Conservation (phyloP, 352 stramenopile species). For the Peronospora farinosa region DNA sequence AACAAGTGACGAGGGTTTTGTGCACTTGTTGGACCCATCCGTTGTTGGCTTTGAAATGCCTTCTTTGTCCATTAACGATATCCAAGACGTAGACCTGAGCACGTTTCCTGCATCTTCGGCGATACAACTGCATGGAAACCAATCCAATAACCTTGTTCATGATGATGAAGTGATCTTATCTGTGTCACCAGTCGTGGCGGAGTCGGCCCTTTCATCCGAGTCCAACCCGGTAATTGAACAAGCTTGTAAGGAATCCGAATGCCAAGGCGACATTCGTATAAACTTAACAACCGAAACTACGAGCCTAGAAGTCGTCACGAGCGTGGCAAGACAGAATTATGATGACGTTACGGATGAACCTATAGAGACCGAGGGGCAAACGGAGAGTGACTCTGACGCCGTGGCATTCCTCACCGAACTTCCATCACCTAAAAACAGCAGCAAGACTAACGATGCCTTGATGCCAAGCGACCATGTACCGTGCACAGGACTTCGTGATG, state of each 20-base stretch:
- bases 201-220: constrained; percentile 15
- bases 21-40: constrained; percentile 33
- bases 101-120: constrained; percentile 31
- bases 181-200: not conserved
- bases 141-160: constrained; percentile 2
- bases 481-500: constrained; percentile 55
- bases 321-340: constrained; percentile 1
- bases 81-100: constrained; percentile 52
- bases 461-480: constrained; percentile 39
- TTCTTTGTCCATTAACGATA: constrained; percentile 52
- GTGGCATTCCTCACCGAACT: constrained; percentile 30
- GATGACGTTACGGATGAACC: constrained; percentile 7
- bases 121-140: constrained; percentile 16
- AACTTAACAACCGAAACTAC: not conserved
- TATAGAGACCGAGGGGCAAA: constrained; percentile 14
- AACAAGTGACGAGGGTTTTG: constrained; percentile 28
- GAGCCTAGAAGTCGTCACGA: not conserved
- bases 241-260: constrained; percentile 5
- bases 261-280: not conserved
- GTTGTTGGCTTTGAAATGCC: constrained; percentile 31
- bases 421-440: constrained; percentile 1
- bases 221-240: constrained; percentile 4
- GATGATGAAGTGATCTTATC: constrained; percentile 4
- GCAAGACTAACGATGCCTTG: constrained; percentile 11
- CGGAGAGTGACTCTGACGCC: constrained; percentile 19